Evolutionary conservation across 2,329 filamentous ascomycete genomes (phyloP).

Genomic region (Botrytis porri): DNA sequence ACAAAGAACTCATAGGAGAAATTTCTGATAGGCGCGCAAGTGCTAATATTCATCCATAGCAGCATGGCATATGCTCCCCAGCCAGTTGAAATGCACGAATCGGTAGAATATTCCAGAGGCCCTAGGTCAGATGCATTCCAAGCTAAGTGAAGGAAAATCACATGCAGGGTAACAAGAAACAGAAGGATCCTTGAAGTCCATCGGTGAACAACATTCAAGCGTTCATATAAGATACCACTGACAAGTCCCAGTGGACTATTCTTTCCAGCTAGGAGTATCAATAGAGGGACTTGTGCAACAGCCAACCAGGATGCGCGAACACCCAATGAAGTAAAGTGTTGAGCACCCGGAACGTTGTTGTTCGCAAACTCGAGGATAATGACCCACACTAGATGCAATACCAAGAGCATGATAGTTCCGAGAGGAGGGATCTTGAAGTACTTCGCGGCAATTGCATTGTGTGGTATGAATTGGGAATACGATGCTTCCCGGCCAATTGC

Average conservation of each 20-base stretch:
- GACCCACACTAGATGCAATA: constrained; percentile 41
- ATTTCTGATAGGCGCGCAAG: constrained; percentile 60
- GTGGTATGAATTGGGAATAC: constrained; percentile 38
- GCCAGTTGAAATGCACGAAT: constrained; percentile 45
- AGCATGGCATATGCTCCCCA: constrained; percentile 63
- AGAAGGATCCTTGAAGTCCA: constrained; percentile 69
- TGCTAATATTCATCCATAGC: constrained; percentile 63
- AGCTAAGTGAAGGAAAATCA: constrained; percentile 29
- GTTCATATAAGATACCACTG: constrained; percentile 62
- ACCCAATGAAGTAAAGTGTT: constrained; percentile 40
- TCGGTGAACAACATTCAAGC: constrained; percentile 70
- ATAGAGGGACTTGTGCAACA: constrained; percentile 60
- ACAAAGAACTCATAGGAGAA: constrained; percentile 69
- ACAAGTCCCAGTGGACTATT: constrained; percentile 58
- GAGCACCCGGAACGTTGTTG: constrained; percentile 35
- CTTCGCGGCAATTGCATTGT: constrained; percentile 7
- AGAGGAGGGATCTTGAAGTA: constrained; percentile 35
- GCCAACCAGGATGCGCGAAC: constrained; percentile 67
- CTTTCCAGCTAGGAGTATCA: constrained; percentile 61
- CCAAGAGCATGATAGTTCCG: constrained; percentile 40
- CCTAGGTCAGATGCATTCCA: constrained; percentile 32
- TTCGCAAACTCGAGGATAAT: constrained; percentile 42
- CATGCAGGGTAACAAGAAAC: constrained; percentile 51
- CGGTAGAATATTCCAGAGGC: constrained; percentile 32
- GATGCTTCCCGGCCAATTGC: constrained; percentile 39